phyloP scores from a whole-genome alignment of 768 basidiomycete genomes.

The Phanerochaete sordida region DNA sequence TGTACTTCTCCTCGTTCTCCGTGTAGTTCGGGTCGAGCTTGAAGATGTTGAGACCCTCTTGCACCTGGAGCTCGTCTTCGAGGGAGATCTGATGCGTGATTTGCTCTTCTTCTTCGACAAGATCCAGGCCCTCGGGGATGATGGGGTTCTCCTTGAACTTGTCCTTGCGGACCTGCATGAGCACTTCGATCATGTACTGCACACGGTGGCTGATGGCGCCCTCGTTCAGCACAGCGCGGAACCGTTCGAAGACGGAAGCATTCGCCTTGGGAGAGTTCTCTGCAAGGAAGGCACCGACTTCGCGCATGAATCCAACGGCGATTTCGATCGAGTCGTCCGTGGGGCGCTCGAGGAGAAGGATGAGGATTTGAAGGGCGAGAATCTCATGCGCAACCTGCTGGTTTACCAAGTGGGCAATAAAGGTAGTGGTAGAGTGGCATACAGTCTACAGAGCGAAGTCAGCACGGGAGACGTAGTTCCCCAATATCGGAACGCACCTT shows the following conservation, averaged over 20 bases:
- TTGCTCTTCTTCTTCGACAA: slow-evolving; percentile 98
- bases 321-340: slow-evolving; percentile 99
- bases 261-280: slow-evolving; percentile 96
- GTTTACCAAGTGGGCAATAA: slow-evolving; percentile 84
- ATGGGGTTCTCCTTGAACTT: slow-evolving; percentile 99
- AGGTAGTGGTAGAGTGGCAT: slow-evolving; percentile 67
- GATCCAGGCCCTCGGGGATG: slow-evolving; percentile 88
- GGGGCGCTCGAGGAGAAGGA: slow-evolving; percentile 92
- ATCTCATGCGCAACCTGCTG: slow-evolving; percentile 93
- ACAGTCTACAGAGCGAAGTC: slow-evolving; percentile 57
- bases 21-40: slow-evolving; percentile 86
- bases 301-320: slow-evolving; percentile 94
- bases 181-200: slow-evolving; percentile 99
- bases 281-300: slow-evolving; percentile 91
- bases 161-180: slow-evolving; percentile 99
- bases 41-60: slow-evolving; percentile 95
- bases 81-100: slow-evolving; percentile 92
- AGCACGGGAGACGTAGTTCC: neutral
- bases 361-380: slow-evolving; percentile 90
- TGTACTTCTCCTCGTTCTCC: slow-evolving; percentile 94
- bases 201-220: slow-evolving; percentile 93
- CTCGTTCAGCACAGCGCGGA: slow-evolving; percentile 95
- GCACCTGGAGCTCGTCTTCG: slow-evolving; percentile 91
- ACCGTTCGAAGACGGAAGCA: slow-evolving; percentile 92
- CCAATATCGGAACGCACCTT: slow-evolving; percentile 55